Evolutionary conservation across 2,329 filamentous ascomycete genomes (phyloP), one percentile per base, ranked within the genome.

Genomic region (Phialemoniopsis sp.): DNA sequence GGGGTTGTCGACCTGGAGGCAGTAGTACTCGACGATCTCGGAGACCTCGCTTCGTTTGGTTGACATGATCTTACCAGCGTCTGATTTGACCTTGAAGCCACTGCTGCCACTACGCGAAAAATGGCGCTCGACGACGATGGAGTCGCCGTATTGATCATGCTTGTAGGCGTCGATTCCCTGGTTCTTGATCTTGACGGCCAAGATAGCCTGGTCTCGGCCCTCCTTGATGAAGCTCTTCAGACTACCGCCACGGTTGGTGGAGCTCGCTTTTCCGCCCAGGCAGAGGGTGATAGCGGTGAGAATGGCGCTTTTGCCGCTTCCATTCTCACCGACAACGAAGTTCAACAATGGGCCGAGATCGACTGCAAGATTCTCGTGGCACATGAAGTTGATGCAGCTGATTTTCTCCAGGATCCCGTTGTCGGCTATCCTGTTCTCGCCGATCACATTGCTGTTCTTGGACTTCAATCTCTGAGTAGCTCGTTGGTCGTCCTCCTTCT

Each of bases 321-420:
- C 93, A 57, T 98, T 98, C 60, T 95, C 89, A 13, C 93, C 93
- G 40, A 96, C 90, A 45, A 98, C 90, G 63, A 98, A 98, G 63
- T 98, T 98, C 61, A 98, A 94, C 29, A 96, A 70, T 1, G 93
- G 93, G 0, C 93, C 93, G n/a, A 98, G 72, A 41, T 85, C 78
- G 43, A 95, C 86, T 32, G 85, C 80, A 14, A 97, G 75, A 40
- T 84, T 82, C 33, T 81, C 72, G 59, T 98, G 93, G 55, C 91
- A 97, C 93, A 97, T 97, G 63, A 97, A 97, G 59, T 96, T 96
- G 51, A 81, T 78, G 59, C 89, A 94, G 29, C 82, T 85, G 40
- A 97, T 85, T 46, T 83, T 83, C 59, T 95, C 85, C 34, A 97
- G 85, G 39, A 97, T 91, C 2, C 89, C 90, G 50, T 87, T 84